phyloP scores from a whole-genome alignment of 768 basidiomycete genomes.

The Tricholoma hemisulphureum region DNA sequence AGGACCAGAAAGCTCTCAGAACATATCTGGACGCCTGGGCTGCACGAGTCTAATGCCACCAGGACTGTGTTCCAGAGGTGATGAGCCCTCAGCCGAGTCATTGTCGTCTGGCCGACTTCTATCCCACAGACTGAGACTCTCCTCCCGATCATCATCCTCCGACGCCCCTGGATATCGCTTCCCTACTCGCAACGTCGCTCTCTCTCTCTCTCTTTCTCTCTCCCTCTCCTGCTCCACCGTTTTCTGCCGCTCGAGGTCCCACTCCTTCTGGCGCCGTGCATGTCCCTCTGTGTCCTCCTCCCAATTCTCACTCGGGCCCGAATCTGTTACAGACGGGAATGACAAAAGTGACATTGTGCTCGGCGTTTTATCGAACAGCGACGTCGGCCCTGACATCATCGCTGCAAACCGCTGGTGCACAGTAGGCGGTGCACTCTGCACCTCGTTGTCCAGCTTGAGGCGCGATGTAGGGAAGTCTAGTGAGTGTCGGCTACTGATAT shows the following conservation, averaged over 20 bases:
- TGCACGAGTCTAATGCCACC: constrained; percentile 4
- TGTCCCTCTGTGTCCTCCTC: constrained; percentile 31
- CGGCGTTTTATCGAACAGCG: constrained; percentile 33
- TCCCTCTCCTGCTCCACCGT: constrained; percentile 28
- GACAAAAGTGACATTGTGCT: constrained; percentile 39
- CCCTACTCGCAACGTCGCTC: constrained; percentile 35
- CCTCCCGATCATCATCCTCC: constrained; percentile 57
- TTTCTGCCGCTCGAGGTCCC: constrained; percentile 20
- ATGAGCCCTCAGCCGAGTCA: constrained; percentile 15
- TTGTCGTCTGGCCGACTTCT: constrained; percentile 23
- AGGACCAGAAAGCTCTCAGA: background rate
- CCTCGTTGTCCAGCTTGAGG: constrained; percentile 30
- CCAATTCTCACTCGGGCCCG: constrained; percentile 41
- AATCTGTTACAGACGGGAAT: constrained; percentile 55
- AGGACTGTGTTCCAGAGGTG: background rate
- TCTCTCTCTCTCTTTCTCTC: constrained; percentile 19
- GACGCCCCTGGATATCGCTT: constrained; percentile 49
- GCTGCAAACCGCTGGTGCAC: constrained; percentile 32
- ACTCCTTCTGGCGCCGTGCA: constrained; percentile 3
- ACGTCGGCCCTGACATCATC: constrained; percentile 29
- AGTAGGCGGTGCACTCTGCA: constrained; percentile 48
- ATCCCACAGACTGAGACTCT: constrained; percentile 56
- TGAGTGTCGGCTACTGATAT: constrained; percentile 22
- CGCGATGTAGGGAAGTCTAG: constrained; percentile 30
- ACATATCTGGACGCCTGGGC: constrained; percentile 1